A percentile compares a stretch with the other conserved stretches of the same genome.
phyloP scores from a whole-genome alignment of 345 rosid species.

The Arabis hirsuta region DNA sequence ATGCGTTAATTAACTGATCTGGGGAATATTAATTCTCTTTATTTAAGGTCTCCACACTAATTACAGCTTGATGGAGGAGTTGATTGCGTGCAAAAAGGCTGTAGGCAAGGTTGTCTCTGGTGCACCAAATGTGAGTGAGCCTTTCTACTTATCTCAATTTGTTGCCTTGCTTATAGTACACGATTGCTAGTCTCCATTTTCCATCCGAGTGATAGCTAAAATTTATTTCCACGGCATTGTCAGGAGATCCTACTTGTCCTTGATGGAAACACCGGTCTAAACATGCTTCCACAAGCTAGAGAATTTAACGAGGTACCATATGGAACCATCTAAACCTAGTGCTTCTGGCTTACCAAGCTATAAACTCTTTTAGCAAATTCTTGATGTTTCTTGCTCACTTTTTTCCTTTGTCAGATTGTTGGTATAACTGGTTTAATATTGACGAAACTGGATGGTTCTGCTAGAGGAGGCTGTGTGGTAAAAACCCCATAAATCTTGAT shows the following conservation, averaged over 20 bases:
- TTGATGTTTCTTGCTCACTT: conserved; percentile 24
- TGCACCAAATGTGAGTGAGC: conserved; percentile 90
- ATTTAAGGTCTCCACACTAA: conserved; percentile 89
- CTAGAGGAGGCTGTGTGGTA: conserved; percentile 99
- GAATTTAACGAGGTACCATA: conserved; percentile 89
- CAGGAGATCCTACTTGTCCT: conserved; percentile 94
- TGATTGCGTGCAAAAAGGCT: conserved; percentile 87
- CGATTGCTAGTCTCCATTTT: not conserved
- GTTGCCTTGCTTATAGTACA: conserved; percentile 10
- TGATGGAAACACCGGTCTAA: conserved; percentile 96
- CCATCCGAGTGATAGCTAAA: not conserved
- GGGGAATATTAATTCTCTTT: conserved; percentile 12
- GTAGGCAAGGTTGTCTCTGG: conserved; percentile 76
- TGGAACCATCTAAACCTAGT: conserved; percentile 4
- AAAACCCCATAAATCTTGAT: not conserved
- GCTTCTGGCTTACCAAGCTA: conserved; percentile 12
- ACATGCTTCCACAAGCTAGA: conserved; percentile 99
- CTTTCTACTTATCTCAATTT: conserved; percentile 14
- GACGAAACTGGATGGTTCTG: conserved; percentile 96
- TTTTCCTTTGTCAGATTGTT: conserved; percentile 58
- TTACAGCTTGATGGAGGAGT: conserved; percentile 94
- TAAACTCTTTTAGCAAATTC: not conserved
- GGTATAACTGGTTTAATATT: conserved; percentile 90
- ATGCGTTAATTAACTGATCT: conserved; percentile 34
- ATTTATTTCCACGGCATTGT: conserved; percentile 1